Evolutionary conservation across 306 rosid species (phyloP), one percentile per base, ranked within the genome.

Genomic region (Cicer chorassanicum): DNA sequence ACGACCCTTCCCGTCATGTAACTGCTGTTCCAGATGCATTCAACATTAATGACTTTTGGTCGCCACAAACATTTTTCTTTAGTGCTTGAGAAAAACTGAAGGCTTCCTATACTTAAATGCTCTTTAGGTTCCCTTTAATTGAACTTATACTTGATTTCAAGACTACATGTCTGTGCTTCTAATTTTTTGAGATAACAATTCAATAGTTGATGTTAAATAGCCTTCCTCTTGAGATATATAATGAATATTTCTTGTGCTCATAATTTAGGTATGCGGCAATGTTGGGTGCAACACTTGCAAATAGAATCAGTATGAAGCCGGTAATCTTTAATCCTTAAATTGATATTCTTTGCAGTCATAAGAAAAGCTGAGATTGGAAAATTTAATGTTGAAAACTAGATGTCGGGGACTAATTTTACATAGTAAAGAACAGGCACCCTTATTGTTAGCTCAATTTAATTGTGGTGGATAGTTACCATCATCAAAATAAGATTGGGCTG

Each of bases 261-360:
- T 82, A 55, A 78, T 77, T 76, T 87, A 93, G 98, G 89, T 93
- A 93, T 84, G 91, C 98, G 0, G 97, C 97, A 81, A 89, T 93
- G 69, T 86, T 91, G 96, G 98, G 98, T 64, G 49, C 97, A 61
- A 89, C 97, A 55, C 88, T 81, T 64, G 86, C 82, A 34, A 84
- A 71, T 64, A 86, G 83, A 84, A 81, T 89, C 86, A 86, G 90
- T 76, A 75, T 87, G 88, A 90, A 78, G 6, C 97, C 86, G 89
- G 98, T 93, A 73, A 73, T 68, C 57, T 79, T 72, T 65, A 43
- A 63, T 45, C 64, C 71, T 62, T 81, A 34, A 16, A 50, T 54
- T 59, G 44, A 77, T 73, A 39, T 68, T 80, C 34, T 39, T 65
- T 16, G 42, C 13, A 80, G 57, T 48, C 11, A 15, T 68, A 29